Percentiles rank a stretch among this genome's conserved stretches.
These are phyloP conservation scores for Fusarium nisikadoi DNA, from an alignment of 2,329 filamentous ascomycete genomes.

Conservation along the genomic window DNA sequence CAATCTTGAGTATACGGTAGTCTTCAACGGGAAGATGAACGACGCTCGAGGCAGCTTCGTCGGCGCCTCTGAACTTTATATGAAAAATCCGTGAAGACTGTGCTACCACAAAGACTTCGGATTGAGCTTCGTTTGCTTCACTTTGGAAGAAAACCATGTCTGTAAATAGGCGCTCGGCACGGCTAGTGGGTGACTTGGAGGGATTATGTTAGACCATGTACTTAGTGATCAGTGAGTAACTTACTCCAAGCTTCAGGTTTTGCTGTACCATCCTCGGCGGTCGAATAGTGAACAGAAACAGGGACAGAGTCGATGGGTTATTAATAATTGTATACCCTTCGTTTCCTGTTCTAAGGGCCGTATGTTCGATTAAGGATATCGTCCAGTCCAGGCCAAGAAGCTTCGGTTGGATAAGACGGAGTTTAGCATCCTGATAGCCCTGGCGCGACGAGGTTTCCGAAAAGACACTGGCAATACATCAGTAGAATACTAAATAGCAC, in stretches of 20 bases:
- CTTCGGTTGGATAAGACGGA: not conserved
- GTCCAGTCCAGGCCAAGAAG: not conserved
- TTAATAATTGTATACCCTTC: not conserved
- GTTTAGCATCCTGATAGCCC: not conserved
- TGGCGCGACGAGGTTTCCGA: not conserved
- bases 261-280: fast-evolving
- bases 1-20: not conserved
- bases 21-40: not conserved
- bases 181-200: not conserved
- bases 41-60: not conserved
- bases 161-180: not conserved
- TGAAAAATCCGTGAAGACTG: not conserved
- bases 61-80: not conserved
- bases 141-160: not conserved
- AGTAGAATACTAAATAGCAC: fast-evolving
- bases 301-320: not conserved
- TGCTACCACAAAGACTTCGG: not conserved
- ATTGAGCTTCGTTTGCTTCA: not conserved
- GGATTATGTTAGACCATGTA: not conserved
- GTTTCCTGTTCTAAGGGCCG: not conserved
- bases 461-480: not conserved
- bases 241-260: not conserved
- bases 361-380: not conserved
- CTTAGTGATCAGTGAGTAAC: fast-evolving
- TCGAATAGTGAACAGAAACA: not conserved